Base-by-base conservation (phyloP, 1,139 yeast genomes). In the Diutina scorzettiae region DNA sequence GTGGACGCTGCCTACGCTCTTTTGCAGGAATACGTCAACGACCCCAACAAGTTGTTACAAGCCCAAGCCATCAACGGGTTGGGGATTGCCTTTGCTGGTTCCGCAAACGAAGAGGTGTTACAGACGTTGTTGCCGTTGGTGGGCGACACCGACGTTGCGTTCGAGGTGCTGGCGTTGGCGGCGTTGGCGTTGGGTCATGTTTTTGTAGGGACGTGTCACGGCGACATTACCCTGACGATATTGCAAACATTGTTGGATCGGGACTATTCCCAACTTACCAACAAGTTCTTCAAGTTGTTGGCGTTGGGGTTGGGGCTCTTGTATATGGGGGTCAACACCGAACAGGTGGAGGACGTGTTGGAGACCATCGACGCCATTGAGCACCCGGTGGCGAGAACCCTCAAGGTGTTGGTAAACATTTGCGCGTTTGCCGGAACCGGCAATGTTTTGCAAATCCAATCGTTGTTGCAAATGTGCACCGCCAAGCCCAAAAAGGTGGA, bases 371-470 rank as follows among this genome's bases (percentile, higher is more conserved):
- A 82, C 59, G 98, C 97, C 16, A 84, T 93, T 55, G 96, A 87
- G 51, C 96, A 89, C 57, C 96, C 97, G 42, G 82, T 91, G 55
- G 80, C 93, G 34, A 81, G 85, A 51, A 84, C 94, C 39, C 77
- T 89, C 55, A 93, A 85, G 60, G 94, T 89, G 5, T 71, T 93
- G 57, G 91, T 93, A 27, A 87, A 84, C 49, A 83, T 89, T 43
- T 85, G 96, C 66, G 95, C 97, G 6, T 89, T 83, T 63, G 95
- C 96, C 16, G 99, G 98, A 49, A 86, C 97, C 37, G 99, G 98
- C 53, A 93, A 93, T 58, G 99, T 93, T 34, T 73, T 93, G 50
- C 94, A 89, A 64, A 84, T 93, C 48, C 99, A 93, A 66, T 78
- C 86, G 30, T 71, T 93, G 55, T 73, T 91, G 53, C 95, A 86